Evolutionary conservation across 257 asterid species (phyloP).

Genomic region (Henckelia pumila): DNA sequence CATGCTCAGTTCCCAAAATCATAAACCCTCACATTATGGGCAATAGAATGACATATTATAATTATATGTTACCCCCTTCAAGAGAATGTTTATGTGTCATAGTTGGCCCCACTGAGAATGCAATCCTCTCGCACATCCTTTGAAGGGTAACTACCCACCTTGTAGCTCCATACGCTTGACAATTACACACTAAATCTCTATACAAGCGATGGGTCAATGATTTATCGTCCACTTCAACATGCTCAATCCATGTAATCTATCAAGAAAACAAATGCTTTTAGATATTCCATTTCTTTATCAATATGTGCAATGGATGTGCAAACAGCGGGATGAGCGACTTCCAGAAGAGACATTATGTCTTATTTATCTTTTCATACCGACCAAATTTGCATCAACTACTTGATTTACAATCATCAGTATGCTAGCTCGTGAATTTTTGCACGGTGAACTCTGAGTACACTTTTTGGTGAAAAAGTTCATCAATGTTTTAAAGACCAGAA

Average conservation of each 20-base stretch:
- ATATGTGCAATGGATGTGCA: no score
- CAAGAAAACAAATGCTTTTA: background rate
- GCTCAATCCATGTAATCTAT: slow-evolving; percentile 84
- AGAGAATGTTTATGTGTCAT: slow-evolving; percentile 34
- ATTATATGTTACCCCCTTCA: slow-evolving; percentile 63
- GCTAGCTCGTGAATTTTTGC: no score
- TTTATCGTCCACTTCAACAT: slow-evolving; percentile 74
- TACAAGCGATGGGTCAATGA: slow-evolving; percentile 46
- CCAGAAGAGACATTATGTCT: no score
- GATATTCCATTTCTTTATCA: no score
- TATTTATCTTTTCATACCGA: no score
- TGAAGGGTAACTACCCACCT: slow-evolving; percentile 62
- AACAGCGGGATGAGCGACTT: no score
- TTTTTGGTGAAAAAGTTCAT: no score
- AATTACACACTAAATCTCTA: slow-evolving; percentile 46
- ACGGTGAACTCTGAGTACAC: no score
- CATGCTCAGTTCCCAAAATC: background rate
- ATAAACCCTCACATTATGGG: no score
- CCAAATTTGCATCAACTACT: no score
- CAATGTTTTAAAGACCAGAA: no score
- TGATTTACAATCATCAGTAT: no score
- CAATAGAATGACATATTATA: background rate
- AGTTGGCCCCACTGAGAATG: slow-evolving; percentile 39
- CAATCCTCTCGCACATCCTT: slow-evolving; percentile 58
- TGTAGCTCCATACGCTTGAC: slow-evolving; percentile 71